These are phyloP conservation scores for Lactarius hengduanensis DNA, from an alignment of 768 basidiomycete genomes.

Conservation along the genomic window DNA sequence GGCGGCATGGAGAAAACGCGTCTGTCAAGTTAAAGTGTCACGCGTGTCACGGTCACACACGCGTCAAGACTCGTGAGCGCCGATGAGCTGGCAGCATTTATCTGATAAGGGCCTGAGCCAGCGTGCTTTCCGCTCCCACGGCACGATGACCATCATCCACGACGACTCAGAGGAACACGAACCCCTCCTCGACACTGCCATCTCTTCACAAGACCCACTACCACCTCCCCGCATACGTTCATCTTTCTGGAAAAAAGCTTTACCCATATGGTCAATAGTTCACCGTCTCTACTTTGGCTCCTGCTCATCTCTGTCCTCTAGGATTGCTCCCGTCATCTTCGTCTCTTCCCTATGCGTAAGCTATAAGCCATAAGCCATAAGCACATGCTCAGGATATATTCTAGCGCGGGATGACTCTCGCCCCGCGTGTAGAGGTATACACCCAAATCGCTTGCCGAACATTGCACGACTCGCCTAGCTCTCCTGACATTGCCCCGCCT, in stretches of 20 bases:
- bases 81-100: not conserved
- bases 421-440: slow-evolving; percentile 30
- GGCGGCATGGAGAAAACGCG: slow-evolving; percentile 11
- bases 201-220: not conserved
- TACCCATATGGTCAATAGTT: slow-evolving; percentile 14
- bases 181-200: slow-evolving; percentile 19
- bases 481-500: not conserved
- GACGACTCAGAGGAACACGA: slow-evolving; percentile 17
- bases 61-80: not conserved
- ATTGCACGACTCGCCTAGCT: slow-evolving; percentile 14
- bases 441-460: slow-evolving; percentile 28
- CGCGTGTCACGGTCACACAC: not conserved
- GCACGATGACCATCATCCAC: not conserved
- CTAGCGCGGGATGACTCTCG: slow-evolving; percentile 29
- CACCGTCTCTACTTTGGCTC: not conserved
- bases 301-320: not conserved
- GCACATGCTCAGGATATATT: not conserved
- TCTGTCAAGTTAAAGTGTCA: slow-evolving; percentile 3
- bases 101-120: slow-evolving; percentile 1
- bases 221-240: not conserved
- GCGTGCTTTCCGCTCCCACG: not conserved
- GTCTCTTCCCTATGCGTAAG: slow-evolving; percentile 28
- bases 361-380: not conserved
- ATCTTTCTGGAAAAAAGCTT: slow-evolving; percentile 21
- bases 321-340: slow-evolving; percentile 28